Base-by-base conservation (phyloP, 805 yeast genomes). In the Metschnikowia amazonensis region DNA sequence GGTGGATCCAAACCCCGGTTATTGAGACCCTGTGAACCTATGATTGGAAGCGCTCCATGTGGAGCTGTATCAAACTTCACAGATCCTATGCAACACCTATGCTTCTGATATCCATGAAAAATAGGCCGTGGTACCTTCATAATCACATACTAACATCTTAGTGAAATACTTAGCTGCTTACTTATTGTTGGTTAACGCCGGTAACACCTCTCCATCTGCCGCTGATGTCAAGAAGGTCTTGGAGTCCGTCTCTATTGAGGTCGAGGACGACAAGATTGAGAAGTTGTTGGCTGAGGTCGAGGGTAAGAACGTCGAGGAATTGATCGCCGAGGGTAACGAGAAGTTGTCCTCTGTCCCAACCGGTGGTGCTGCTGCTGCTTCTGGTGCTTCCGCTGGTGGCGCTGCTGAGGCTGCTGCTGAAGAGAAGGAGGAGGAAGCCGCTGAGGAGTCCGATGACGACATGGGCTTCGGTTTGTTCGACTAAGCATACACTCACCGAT, bases 161-260 rank as follows among this genome's bases (percentile, higher is more conserved):
- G 70, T 69, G 74, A 69, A 68, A 67, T 69, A 69, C 72, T 64
- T 69, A 61, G 74, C 74, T 63, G 74, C 74, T 60, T 69, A 69
- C 71, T 67, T 69, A 61, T 67, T 69, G 64, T 68, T 69, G 65
- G 70, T 67, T 55, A 67, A 67, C 69, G 73, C 72, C 65, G 74
- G 74, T 58, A 68, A 69, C 69, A 53, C 70, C 49, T 49, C 72
- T 51, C 74, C 74, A 61, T 65, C 73, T 51, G 69, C 71, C 48
- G 63, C 72, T 43, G 73, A 67, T 60, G 52, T 69, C 66, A 63
- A 61, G 59, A 51, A 62, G 44, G 70, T 69, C 54, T 66, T 69
- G 59, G 68, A 64, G 60, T 58, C 74, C 44, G 72, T 67, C 56
- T 60, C 65, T 49, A 63, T 64, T 41, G 68, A 64, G 53, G 66